A percentile compares a stretch with the other conserved stretches of the same genome.
These are phyloP conservation scores for Chamaenerion angustifolium DNA, from an alignment of 345 rosid species.

Conservation along the genomic window DNA sequence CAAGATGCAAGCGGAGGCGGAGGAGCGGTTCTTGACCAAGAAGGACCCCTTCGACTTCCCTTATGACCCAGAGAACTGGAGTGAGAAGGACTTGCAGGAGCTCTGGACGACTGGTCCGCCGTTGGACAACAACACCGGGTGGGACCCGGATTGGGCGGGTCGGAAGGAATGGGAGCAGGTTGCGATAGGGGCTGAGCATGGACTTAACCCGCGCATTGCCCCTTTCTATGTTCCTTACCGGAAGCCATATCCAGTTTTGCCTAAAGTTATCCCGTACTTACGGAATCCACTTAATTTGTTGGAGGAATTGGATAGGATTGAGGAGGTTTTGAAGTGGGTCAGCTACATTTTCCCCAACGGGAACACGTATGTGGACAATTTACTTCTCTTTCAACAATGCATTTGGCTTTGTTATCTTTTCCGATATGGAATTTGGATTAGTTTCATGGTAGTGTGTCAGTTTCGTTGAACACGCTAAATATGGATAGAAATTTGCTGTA, in stretches of 20 bases:
- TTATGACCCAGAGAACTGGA: constrained; percentile 62
- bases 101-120: constrained; percentile 71
- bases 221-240: constrained; percentile 79
- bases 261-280: constrained; percentile 52
- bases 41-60: constrained; percentile 64
- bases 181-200: constrained; percentile 33
- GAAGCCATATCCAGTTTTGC: constrained; percentile 65
- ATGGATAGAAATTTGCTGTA: too few relatives aligned
- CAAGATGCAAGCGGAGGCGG: constrained; percentile 37
- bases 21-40: constrained; percentile 10
- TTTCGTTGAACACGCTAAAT: too few relatives aligned
- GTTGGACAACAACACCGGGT: constrained; percentile 50
- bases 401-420: not conserved
- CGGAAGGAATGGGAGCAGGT: constrained; percentile 63
- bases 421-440: too few relatives aligned
- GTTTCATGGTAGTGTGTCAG: too few relatives aligned
- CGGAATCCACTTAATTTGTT: constrained; percentile 48
- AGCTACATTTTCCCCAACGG: constrained; percentile 90
- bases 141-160: constrained; percentile 90
- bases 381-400: not conserved
- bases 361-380: constrained; percentile 48
- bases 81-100: constrained; percentile 68
- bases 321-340: constrained; percentile 79
- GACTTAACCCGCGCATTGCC: constrained; percentile 57
- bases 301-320: constrained; percentile 88